Evolutionary conservation across 1,284 basidiomycete genomes (phyloP).

Genomic region (Taiwanofungus camphoratus): DNA sequence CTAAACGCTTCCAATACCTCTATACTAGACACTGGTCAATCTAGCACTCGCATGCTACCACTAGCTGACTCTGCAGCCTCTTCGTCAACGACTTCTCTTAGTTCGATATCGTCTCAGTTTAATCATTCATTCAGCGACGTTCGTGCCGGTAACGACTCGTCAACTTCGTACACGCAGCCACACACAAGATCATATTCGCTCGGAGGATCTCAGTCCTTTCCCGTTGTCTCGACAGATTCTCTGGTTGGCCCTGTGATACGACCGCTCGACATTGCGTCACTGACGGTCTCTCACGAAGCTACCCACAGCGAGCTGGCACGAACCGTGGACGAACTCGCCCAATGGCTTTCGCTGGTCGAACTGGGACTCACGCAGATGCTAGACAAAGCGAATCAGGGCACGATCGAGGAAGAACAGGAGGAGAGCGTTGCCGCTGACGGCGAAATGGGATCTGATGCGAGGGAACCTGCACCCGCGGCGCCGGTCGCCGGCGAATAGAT

Average conservation of each 20-base stretch:
- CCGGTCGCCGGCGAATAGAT: conserved; percentile 15
- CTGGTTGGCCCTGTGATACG: conserved; percentile 41
- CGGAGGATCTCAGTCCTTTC: conserved; percentile 17
- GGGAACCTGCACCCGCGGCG: conserved; percentile 10
- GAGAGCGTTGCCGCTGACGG: conserved; percentile 13
- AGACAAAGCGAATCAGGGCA: conserved; percentile 39
- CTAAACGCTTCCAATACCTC: conserved; percentile 37
- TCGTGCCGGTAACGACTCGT: conserved; percentile 15
- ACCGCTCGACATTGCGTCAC: conserved; percentile 63
- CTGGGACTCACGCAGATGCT: conserved; percentile 63
- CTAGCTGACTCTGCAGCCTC: conserved; percentile 24
- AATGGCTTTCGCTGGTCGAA: conserved; percentile 80
- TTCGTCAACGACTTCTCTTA: conserved; percentile 25
- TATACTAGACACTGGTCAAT: conserved; percentile 7
- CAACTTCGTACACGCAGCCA: conserved; percentile 15
- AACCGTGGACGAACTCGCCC: conserved; percentile 75
- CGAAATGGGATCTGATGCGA: not conserved
- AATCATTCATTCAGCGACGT: conserved; percentile 20
- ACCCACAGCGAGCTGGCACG: conserved; percentile 69
- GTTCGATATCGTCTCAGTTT: conserved; percentile 25
- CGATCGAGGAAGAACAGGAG: conserved; percentile 54
- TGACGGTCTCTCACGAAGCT: conserved; percentile 54
- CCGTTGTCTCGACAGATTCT: conserved; percentile 12
- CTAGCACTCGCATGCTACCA: conserved; percentile 11
- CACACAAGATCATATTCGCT: conserved; percentile 23